These are phyloP conservation scores for Liriodendron chinense DNA, from an alignment of 164 flowering plant species.

Conservation along the genomic window DNA sequence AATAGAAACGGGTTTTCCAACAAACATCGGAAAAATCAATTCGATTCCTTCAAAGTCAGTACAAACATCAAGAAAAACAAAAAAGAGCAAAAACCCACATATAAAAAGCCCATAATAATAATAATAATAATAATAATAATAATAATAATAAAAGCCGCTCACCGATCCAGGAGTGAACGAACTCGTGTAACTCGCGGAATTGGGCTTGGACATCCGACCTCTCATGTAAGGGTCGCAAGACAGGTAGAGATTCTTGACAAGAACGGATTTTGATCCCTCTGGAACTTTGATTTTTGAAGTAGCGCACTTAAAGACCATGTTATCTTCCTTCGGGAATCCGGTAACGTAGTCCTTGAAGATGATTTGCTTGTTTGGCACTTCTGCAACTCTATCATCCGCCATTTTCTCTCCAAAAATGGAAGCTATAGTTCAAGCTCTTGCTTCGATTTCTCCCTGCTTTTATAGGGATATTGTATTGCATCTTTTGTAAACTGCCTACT, in stretches of 20 bases:
- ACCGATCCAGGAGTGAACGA: slow-evolving; percentile 25
- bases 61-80: neutral
- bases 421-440: neutral
- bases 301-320: slow-evolving; percentile 7
- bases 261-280: slow-evolving; percentile 10
- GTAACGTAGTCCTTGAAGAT: slow-evolving; percentile 4
- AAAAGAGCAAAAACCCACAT: neutral
- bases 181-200: neutral
- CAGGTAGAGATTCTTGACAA: slow-evolving; percentile 37
- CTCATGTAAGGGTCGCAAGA: slow-evolving; percentile 42
- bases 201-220: slow-evolving; percentile 14
- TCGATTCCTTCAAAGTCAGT: neutral
- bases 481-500: no score
- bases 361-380: slow-evolving; percentile 14
- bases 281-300: slow-evolving; percentile 5
- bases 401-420: slow-evolving; percentile 2
- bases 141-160: neutral
- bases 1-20: neutral
- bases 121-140: neutral
- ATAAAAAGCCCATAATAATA: neutral
- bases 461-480: no score
- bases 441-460: no score
- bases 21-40: neutral
- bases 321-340: slow-evolving; percentile 14
- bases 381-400: slow-evolving; percentile 5